Percentiles rank a stretch among this genome's conserved stretches.
Evolutionary conservation across 129 eudicot genomes (phyloP).

Genomic region (Pittosporum tobira): DNA sequence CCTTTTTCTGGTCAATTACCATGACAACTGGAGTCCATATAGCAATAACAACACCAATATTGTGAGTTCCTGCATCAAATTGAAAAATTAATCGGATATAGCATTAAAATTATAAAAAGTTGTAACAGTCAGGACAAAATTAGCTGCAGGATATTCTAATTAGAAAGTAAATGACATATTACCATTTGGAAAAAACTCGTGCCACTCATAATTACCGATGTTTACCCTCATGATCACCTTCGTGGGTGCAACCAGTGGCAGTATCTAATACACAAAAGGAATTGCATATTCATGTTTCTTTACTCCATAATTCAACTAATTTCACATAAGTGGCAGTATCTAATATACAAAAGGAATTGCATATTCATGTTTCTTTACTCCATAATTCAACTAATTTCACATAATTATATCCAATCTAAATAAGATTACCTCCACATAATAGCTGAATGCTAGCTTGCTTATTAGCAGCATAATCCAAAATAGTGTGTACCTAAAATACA

Average conservation of each 20-base stretch:
- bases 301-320: neutral
- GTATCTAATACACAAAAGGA: constrained; percentile 46
- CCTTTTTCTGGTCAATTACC: constrained; percentile 36
- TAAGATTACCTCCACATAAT: constrained; percentile 79
- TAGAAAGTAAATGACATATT: constrained; percentile 11
- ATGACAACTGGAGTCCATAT: constrained; percentile 89
- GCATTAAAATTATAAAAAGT: constrained; percentile 1
- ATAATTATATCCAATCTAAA: neutral
- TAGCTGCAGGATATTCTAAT: neutral
- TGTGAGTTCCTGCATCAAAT: constrained; percentile 56
- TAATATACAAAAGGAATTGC: constrained; percentile 19
- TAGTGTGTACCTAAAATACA: constrained; percentile 60
- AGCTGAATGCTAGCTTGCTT: constrained; percentile 96
- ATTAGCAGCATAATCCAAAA: constrained; percentile 77
- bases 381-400: neutral
- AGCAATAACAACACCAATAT: constrained; percentile 73
- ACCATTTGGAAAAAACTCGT: constrained; percentile 94
- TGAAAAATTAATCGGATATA: constrained; percentile 12
- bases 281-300: neutral
- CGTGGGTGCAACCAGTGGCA: constrained; percentile 83
- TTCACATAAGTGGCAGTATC: constrained; percentile 51
- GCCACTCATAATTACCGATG: constrained; percentile 71
- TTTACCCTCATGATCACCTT: constrained; percentile 52
- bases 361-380: neutral
- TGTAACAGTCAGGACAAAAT: constrained; percentile 9